A percentile compares a stretch with the other conserved stretches of the same genome.
These are phyloP conservation scores for Dothistroma pini DNA, from an alignment of 2,329 filamentous ascomycete genomes.

Conservation along the genomic window DNA sequence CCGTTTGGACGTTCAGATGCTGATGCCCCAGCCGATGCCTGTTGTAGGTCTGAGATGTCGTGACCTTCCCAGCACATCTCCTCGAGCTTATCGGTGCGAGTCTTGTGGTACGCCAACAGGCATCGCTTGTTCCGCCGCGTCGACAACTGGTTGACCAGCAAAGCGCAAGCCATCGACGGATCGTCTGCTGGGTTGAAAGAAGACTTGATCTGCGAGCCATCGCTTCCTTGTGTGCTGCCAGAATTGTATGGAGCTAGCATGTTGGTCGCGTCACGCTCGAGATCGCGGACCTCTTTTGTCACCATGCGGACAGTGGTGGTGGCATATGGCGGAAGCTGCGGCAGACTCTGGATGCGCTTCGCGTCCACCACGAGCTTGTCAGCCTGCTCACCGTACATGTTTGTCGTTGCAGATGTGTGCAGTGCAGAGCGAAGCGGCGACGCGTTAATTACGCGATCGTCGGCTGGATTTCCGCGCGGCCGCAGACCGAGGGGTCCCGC, in stretches of 20 bases:
- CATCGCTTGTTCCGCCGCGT: constrained; percentile 97
- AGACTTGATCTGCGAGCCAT: constrained; percentile 50
- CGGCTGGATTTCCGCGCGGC: not conserved
- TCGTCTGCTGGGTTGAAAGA: constrained; percentile 81
- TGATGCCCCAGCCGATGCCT: constrained; percentile 47
- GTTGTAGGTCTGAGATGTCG: constrained; percentile 69
- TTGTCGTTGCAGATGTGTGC: not conserved
- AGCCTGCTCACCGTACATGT: constrained; percentile 83
- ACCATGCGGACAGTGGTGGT: constrained; percentile 84
- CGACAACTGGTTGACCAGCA: constrained; percentile 89
- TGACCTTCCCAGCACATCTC: constrained; percentile 88
- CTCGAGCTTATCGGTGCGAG: constrained; percentile 85
- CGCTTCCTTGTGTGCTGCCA: constrained; percentile 25
- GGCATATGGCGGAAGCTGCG: constrained; percentile 85
- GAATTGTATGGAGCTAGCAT: constrained; percentile 77
- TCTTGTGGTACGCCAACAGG: constrained; percentile 87
- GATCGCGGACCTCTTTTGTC: constrained; percentile 85
- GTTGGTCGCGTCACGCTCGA: constrained; percentile 78
- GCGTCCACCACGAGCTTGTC: constrained; percentile 95
- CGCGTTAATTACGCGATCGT: not conserved
- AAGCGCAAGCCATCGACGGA: constrained; percentile 77
- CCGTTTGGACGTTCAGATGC: constrained; percentile 25
- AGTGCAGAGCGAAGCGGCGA: not conserved
- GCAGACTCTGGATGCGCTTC: constrained; percentile 84
- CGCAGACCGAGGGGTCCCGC: not conserved